Evolutionary conservation across 2,329 filamentous ascomycete species (phyloP).

Genomic region (Didymosphaeria variabile): DNA sequence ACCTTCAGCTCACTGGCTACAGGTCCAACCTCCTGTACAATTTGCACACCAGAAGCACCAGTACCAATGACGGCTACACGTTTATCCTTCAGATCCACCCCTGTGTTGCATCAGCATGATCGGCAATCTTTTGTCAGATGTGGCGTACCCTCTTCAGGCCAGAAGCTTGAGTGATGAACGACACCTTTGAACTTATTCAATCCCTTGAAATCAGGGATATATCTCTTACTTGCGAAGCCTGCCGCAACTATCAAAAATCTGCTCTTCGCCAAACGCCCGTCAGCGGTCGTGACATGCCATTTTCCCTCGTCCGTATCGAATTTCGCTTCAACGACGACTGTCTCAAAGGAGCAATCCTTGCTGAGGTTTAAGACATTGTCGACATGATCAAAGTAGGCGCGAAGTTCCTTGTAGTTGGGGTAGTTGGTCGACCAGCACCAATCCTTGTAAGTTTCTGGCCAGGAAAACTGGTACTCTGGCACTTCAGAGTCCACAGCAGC

Average conservation of each 20-base stretch:
- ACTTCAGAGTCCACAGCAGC: constrained; percentile 38
- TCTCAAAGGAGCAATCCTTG: not conserved
- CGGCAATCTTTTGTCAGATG: no score
- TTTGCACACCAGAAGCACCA: constrained; percentile 68
- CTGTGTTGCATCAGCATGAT: no score
- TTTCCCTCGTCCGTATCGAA: not conserved
- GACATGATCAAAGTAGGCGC: not conserved
- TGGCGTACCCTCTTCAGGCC: constrained; percentile 57
- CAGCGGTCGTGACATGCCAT: not conserved
- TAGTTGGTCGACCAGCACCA: not conserved
- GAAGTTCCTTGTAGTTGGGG: not conserved
- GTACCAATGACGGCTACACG: constrained; percentile 68
- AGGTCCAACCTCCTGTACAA: constrained; percentile 65
- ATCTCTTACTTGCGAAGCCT: constrained; percentile 64
- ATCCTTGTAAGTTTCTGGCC: not conserved
- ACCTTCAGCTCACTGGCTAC: constrained; percentile 59
- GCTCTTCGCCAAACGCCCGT: constrained; percentile 55
- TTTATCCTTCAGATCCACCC: constrained; percentile 63
- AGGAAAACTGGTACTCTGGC: not conserved
- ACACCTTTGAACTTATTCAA: constrained; percentile 65
- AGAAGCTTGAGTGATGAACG: constrained; percentile 66
- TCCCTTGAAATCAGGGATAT: constrained; percentile 65
- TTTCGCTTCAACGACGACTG: not conserved
- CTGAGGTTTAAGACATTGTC: not conserved
- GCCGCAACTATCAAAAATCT: constrained; percentile 61